phyloP scores from a whole-genome alignment of 768 basidiomycete species.

The Mycena leptocephala region DNA sequence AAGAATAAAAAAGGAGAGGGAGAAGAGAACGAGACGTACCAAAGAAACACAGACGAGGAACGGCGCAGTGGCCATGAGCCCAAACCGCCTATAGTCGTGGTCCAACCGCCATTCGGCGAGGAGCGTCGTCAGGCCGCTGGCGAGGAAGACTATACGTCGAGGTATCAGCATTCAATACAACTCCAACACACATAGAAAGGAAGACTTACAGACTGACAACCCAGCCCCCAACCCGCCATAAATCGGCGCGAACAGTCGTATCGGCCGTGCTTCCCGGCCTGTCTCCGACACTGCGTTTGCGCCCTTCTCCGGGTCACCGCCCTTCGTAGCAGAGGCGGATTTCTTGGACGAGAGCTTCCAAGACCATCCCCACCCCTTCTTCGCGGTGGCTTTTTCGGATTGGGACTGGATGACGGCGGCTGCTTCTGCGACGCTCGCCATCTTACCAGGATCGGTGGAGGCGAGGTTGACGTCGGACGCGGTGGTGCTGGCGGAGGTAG shows the following conservation, averaged over 20 bases:
- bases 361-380: slow-evolving; percentile 59
- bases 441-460: slow-evolving; percentile 39
- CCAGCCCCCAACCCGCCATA: slow-evolving; percentile 82
- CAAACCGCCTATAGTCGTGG: slow-evolving; percentile 73
- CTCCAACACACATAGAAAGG: neutral
- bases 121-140: slow-evolving; percentile 70
- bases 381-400: neutral
- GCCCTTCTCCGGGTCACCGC: neutral
- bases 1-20: slow-evolving; percentile 1
- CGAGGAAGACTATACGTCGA: slow-evolving; percentile 74
- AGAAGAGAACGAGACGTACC: slow-evolving; percentile 56
- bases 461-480: slow-evolving; percentile 73
- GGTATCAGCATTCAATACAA: neutral
- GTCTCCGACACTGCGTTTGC: neutral
- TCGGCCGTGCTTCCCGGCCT: slow-evolving; percentile 51
- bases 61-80: slow-evolving; percentile 75
- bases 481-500: slow-evolving; percentile 51
- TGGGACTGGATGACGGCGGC: slow-evolving; percentile 26
- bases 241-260: slow-evolving; percentile 79
- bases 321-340: too few species aligned
- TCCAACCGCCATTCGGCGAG: slow-evolving; percentile 82
- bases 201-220: slow-evolving; percentile 73
- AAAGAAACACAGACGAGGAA: slow-evolving; percentile 85
- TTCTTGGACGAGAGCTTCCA: slow-evolving; percentile 59
- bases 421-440: slow-evolving; percentile 37